Conservation (phyloP, 1,284 basidiomycete genomes). For the Laetiporus sulphureus region DNA sequence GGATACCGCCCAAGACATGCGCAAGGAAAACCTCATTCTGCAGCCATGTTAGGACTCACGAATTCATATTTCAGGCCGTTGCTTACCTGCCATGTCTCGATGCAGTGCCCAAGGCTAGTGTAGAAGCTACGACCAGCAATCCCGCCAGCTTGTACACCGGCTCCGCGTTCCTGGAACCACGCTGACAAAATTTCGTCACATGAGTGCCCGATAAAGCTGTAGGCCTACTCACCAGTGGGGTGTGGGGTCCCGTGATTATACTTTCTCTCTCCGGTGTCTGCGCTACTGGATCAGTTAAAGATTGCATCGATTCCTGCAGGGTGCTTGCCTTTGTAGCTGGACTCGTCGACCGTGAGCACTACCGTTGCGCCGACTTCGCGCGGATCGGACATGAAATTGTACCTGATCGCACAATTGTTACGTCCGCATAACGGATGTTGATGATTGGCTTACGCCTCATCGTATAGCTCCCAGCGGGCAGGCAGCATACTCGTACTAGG, state of each 20-base stretch:
- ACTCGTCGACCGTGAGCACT: conserved; percentile 62
- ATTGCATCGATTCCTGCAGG: conserved; percentile 3
- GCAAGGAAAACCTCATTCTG: conserved; percentile 57
- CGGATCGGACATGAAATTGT: conserved; percentile 77
- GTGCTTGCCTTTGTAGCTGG: conserved; percentile 48
- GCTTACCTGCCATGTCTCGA: conserved; percentile 59
- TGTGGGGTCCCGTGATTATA: conserved; percentile 59
- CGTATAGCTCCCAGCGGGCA: conserved; percentile 52
- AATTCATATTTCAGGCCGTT: conserved; percentile 1
- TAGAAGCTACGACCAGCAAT: conserved; percentile 74
- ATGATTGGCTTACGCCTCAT: conserved; percentile 46
- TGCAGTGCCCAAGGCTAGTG: conserved; percentile 72
- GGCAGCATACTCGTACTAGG: conserved; percentile 65
- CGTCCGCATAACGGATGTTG: background rate
- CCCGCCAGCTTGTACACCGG: conserved; percentile 41
- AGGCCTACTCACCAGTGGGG: conserved; percentile 40
- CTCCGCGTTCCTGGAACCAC: conserved; percentile 72
- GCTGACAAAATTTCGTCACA: conserved; percentile 33
- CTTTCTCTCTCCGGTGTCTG: conserved; percentile 43
- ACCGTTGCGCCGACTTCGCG: conserved; percentile 59
- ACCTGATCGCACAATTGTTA: conserved; percentile 32
- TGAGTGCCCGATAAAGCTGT: background rate
- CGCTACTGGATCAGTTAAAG: conserved; percentile 1
- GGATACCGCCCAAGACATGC: conserved; percentile 70
- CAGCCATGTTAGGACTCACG: background rate